Evolutionary conservation across 768 basidiomycete genomes (phyloP).

Genomic region (Asterophora lycoperdoides): DNA sequence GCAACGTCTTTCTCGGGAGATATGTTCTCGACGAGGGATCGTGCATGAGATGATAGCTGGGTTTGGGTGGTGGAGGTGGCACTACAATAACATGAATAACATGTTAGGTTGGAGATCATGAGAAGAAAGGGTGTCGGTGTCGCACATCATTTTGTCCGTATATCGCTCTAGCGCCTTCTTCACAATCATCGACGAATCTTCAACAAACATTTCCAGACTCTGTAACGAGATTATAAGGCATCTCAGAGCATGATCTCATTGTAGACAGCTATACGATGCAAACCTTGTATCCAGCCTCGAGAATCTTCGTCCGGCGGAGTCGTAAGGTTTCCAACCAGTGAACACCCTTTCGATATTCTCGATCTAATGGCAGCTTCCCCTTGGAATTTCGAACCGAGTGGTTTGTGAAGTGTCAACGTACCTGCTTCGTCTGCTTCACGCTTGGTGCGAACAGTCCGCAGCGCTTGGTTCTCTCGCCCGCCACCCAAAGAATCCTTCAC

Average conservation of each 20-base stretch:
- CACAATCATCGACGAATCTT: constrained; percentile 62
- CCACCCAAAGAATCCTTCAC: constrained; percentile 55
- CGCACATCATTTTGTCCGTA: constrained; percentile 75
- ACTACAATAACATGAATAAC: constrained; percentile 41
- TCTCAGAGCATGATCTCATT: no score
- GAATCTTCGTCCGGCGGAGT: constrained; percentile 73
- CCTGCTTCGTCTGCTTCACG: constrained; percentile 91
- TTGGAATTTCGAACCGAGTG: neutral
- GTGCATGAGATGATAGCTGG: constrained; percentile 65
- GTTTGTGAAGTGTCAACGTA: constrained; percentile 26
- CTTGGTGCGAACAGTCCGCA: constrained; percentile 77
- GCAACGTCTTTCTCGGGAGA: constrained; percentile 67
- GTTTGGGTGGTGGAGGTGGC: constrained; percentile 76
- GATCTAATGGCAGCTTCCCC: constrained; percentile 45
- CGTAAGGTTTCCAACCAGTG: constrained; percentile 92
- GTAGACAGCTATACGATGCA: constrained; percentile 2
- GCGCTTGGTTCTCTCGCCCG: constrained; percentile 58
- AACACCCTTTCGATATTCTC: constrained; percentile 85
- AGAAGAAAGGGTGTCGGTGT: constrained; percentile 2
- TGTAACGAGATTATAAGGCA: constrained; percentile 23
- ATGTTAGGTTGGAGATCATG: neutral
- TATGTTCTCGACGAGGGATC: constrained; percentile 58
- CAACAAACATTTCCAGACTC: constrained; percentile 79
- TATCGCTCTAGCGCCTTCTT: constrained; percentile 68
- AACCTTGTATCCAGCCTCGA: constrained; percentile 79